phyloP scores from a whole-genome alignment of 768 basidiomycete species.

The Boletus rubescentipes region DNA sequence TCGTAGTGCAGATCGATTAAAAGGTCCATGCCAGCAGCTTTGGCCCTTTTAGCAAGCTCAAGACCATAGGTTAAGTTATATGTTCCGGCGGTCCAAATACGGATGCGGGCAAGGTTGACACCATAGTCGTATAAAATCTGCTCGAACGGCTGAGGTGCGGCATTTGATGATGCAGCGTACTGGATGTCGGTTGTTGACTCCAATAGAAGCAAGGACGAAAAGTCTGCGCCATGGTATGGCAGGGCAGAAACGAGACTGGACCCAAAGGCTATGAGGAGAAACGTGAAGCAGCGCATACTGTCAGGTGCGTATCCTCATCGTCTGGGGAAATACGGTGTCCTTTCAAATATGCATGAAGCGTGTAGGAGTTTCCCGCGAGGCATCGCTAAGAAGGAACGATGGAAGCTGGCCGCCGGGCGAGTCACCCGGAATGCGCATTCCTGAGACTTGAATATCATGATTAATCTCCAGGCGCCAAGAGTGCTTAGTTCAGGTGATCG shows the following conservation, averaged over 20 bases:
- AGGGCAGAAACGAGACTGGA: slow-evolving; percentile 10
- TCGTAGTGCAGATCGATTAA: slow-evolving; percentile 12
- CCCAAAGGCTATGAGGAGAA: background rate
- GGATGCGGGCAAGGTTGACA: slow-evolving; percentile 14
- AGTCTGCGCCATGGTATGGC: slow-evolving; percentile 11
- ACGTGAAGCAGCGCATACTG: background rate
- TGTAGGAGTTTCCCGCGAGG: no score
- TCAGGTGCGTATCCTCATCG: no score
- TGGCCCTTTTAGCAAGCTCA: slow-evolving; percentile 10
- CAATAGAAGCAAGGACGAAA: slow-evolving; percentile 15
- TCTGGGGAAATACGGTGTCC: no score
- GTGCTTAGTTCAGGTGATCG: no score
- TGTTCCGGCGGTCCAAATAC: slow-evolving; percentile 12
- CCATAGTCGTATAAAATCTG: slow-evolving; percentile 6
- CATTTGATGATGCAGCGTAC: background rate
- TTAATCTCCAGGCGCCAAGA: no score
- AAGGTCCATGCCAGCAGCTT: slow-evolving; percentile 10
- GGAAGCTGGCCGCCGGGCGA: no score
- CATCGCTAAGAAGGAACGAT: no score
- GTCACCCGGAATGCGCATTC: no score
- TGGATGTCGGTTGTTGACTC: slow-evolving; percentile 4
- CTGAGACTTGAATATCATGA: no score
- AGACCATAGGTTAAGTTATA: slow-evolving; percentile 13
- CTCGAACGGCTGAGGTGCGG: slow-evolving; percentile 8
- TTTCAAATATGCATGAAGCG: no score